These are phyloP conservation scores for Musa schizocarpa DNA, from an alignment of 176 grass and related monocot species.

Conservation along the genomic window DNA sequence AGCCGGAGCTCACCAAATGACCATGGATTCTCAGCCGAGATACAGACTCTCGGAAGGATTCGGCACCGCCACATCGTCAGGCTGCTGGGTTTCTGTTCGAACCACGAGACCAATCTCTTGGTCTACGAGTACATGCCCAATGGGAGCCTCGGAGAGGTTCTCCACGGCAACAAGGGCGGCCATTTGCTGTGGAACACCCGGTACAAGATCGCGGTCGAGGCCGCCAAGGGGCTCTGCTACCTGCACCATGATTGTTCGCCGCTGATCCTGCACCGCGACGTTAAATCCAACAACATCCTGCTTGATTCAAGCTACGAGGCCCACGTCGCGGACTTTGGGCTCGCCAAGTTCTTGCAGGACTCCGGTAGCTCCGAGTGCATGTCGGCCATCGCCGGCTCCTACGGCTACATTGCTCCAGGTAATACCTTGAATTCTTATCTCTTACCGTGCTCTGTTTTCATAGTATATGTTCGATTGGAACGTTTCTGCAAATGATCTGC, in stretches of 20 bases:
- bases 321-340: slow-evolving; percentile 83
- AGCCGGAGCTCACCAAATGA: slow-evolving; percentile 52
- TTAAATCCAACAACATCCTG: slow-evolving; percentile 98
- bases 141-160: slow-evolving; percentile 83
- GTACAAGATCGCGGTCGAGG: slow-evolving; percentile 83
- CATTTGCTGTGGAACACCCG: slow-evolving; percentile 77
- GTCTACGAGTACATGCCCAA: slow-evolving; percentile 96
- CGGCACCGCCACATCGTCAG: slow-evolving; percentile 92
- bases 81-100: slow-evolving; percentile 68
- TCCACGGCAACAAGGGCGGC: slow-evolving; percentile 82
- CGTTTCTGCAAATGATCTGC: neutral
- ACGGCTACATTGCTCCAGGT: slow-evolving; percentile 96
- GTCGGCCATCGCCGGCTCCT: slow-evolving; percentile 90
- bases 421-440: neutral
- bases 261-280: slow-evolving; percentile 79
- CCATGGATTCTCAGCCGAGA: slow-evolving; percentile 82
- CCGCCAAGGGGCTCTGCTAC: slow-evolving; percentile 93
- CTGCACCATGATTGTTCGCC: slow-evolving; percentile 94
- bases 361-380: slow-evolving; percentile 80
- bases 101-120: slow-evolving; percentile 69
- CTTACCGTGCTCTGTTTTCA: neutral
- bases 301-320: slow-evolving; percentile 69
- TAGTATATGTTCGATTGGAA: neutral
- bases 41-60: slow-evolving; percentile 80
- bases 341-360: slow-evolving; percentile 76